phyloP scores from a whole-genome alignment of 2,329 filamentous ascomycete genomes.

The Corynespora cassiicola region DNA sequence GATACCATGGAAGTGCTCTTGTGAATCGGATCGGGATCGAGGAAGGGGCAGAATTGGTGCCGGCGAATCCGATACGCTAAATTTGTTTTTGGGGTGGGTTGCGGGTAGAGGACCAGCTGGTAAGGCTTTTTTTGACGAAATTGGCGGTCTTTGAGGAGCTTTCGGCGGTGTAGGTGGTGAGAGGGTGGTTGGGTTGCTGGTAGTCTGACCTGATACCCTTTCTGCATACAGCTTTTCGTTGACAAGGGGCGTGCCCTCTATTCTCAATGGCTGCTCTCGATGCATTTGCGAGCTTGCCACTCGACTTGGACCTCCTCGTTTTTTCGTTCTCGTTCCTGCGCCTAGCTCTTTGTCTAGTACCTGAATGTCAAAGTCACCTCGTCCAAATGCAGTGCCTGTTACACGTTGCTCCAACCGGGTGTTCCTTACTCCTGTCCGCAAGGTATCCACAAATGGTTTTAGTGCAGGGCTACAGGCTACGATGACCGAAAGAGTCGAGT shows the following conservation, averaged over 20 bases:
- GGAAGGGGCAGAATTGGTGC: not conserved
- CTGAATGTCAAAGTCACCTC: slow-evolving; percentile 21
- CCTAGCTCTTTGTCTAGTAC: slow-evolving; percentile 6
- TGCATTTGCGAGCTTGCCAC: slow-evolving; percentile 1
- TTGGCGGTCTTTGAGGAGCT: too few species aligned
- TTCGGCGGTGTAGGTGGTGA: too few species aligned
- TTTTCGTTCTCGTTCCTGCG: not conserved
- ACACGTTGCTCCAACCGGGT: slow-evolving; percentile 18
- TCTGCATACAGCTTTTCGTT: too few species aligned
- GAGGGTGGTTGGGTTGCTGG: too few species aligned
- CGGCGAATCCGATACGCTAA: not conserved
- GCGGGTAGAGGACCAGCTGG: too few species aligned
- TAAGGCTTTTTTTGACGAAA: too few species aligned
- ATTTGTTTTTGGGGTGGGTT: too few species aligned
- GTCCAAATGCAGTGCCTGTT: slow-evolving; percentile 27
- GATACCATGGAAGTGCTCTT: too few species aligned
- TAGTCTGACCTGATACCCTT: too few species aligned
- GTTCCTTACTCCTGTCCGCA: slow-evolving; percentile 11
- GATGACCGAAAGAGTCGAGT: slow-evolving; percentile 28
- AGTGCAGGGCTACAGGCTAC: slow-evolving; percentile 28
- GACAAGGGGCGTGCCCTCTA: not conserved
- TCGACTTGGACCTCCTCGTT: not conserved
- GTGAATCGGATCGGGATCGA: not conserved
- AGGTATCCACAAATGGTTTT: slow-evolving; percentile 21
- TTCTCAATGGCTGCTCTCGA: too few species aligned